Evolutionary conservation across 2,329 filamentous ascomycete species (phyloP), one percentile per base, ranked within the genome.

Genomic region (Aspergillus amoenus): DNA sequence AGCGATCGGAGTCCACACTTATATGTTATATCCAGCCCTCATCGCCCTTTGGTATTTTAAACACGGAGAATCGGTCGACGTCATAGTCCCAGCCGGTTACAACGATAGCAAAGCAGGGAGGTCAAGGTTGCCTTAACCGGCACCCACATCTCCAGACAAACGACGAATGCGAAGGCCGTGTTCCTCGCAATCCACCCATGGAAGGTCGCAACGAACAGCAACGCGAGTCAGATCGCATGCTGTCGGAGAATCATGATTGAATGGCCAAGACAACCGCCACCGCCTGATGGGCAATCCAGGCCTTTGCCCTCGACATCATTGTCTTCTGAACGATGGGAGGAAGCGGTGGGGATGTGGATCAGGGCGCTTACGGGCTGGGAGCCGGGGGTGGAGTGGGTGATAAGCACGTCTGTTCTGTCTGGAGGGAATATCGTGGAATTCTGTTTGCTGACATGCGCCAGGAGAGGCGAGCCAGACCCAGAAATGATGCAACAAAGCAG

Each of bases 401-500:
- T 50, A 41, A 39, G 47, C 18, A 22, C 4, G 13, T 27, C 18
- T 32, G 7, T 24, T 24, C n/a, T 34, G 44, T 12, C 27, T 17
- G 4, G 17, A 17, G 9, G 22, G 41, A 21, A 18, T 8, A 13
- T 37, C 15, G 22, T 18, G 30, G 18, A n/a, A 44, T 39, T 11
- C 21, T 2, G 50, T 52, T 52, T 34, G 41, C 12, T 45, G 50
- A 39, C 3, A 11, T 30, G 27, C 27, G 27, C 27, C 27, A 4
- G 27, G 27, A 40, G 37, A 41, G 22, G 5, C 9, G 15, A 24
- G 15, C 5, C 9, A 13, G 49, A n/a, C 40, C 24, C 40, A 37
- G 49, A 46, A 13, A 53, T 53, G 51, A 53, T 53, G 51, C 42
- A 53, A 53, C 39, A 40, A 22, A 22, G 21, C 32, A 21, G 27